Conservation (phyloP, 129 eudicot species). For the Artemisia argyi region DNA sequence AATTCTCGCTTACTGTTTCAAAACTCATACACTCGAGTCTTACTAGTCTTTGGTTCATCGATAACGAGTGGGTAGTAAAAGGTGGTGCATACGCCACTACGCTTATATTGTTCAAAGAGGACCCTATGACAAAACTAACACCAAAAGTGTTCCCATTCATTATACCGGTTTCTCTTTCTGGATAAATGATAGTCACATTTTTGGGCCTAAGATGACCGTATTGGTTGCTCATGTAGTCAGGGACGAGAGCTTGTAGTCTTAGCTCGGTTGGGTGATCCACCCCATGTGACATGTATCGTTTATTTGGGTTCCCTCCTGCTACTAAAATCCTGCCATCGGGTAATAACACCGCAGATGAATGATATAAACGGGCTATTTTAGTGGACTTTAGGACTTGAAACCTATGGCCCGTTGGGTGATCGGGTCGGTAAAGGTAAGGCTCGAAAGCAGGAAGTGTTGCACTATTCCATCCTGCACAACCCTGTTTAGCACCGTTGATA, state of each 20-base stretch:
- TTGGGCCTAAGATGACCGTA: conserved; percentile 42
- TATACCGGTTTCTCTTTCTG: conserved; percentile 19
- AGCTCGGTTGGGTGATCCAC: conserved; percentile 70
- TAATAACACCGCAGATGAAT: conserved; percentile 61
- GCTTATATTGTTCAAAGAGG: conserved; percentile 10
- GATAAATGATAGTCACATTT: conserved; percentile 37
- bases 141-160: conserved; percentile 39
- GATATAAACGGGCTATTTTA: conserved; percentile 61
- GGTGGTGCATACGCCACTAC: conserved; percentile 62
- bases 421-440: conserved; percentile 64
- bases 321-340: conserved; percentile 67
- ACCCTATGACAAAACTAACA: conserved; percentile 37
- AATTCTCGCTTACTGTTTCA: conserved; percentile 17
- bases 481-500: conserved; percentile 63
- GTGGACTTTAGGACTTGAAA: conserved; percentile 41
- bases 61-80: conserved; percentile 63
- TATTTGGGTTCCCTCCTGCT: conserved; percentile 68
- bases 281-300: conserved; percentile 32
- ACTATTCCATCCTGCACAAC: conserved; percentile 53
- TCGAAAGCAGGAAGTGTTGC: conserved; percentile 44
- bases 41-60: conserved; percentile 77
- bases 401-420: conserved; percentile 24
- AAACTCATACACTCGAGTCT: conserved; percentile 37
- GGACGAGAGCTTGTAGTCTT: conserved; percentile 58
- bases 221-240: conserved; percentile 37